These are phyloP conservation scores for Phytomonas francai DNA, from an alignment of 208 protist species.

Conservation along the genomic window DNA sequence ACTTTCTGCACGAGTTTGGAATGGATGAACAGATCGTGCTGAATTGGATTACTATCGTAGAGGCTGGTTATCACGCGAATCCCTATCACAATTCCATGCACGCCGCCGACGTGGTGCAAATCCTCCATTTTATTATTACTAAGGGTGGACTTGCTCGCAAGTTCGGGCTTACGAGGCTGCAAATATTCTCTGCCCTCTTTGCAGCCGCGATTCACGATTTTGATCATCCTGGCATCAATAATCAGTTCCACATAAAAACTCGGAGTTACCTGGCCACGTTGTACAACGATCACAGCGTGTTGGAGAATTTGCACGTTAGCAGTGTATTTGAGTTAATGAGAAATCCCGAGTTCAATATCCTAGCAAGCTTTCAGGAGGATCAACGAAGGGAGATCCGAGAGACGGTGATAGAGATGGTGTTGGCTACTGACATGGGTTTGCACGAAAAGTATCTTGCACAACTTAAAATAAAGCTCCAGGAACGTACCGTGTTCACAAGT, in stretches of 20 bases:
- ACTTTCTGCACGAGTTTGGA: constrained; percentile 83
- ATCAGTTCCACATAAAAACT: constrained; percentile 89
- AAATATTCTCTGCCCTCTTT: constrained; percentile 87
- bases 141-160: constrained; percentile 61
- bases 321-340: constrained; percentile 90
- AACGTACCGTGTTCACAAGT: constrained; percentile 50
- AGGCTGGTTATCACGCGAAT: constrained; percentile 89
- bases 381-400: constrained; percentile 82
- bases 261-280: constrained; percentile 76
- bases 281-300: constrained; percentile 94
- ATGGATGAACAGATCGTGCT: constrained; percentile 85
- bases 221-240: constrained; percentile 94
- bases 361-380: constrained; percentile 63
- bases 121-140: constrained; percentile 80
- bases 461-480: constrained; percentile 59
- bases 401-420: constrained; percentile 87
- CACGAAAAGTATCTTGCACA: constrained; percentile 81
- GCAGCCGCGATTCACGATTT: constrained; percentile 95
- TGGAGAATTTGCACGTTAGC: constrained; percentile 92
- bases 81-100: constrained; percentile 93
- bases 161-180: constrained; percentile 65
- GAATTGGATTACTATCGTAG: constrained; percentile 85
- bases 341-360: constrained; percentile 75
- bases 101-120: constrained; percentile 87
- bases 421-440: constrained; percentile 92